These are phyloP conservation scores for Ceratocystis destructans DNA, from an alignment of 2,329 filamentous ascomycete species.

Conservation along the genomic window DNA sequence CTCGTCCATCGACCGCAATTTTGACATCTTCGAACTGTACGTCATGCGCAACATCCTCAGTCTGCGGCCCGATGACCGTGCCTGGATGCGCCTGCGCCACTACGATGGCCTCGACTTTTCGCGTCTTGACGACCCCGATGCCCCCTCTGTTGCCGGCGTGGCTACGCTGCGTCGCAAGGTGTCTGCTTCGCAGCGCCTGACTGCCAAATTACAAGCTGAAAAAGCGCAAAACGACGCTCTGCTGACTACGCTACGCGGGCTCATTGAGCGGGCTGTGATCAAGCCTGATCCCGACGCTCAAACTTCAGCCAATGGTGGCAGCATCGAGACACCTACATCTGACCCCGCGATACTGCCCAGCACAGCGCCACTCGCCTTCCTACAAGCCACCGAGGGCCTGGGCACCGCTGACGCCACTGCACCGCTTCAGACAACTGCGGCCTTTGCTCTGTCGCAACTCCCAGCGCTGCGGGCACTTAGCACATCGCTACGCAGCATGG, in stretches of 20 bases:
- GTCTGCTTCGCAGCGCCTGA: constrained; percentile 64
- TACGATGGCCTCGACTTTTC: constrained; percentile 55
- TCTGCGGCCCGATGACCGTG: constrained; percentile 52
- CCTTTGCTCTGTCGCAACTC: constrained; percentile 71
- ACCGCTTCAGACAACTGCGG: constrained; percentile 55
- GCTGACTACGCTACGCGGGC: constrained; percentile 45
- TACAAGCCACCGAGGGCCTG: constrained; percentile 40
- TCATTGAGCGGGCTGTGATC: constrained; percentile 19
- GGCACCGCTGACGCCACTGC: constrained; percentile 37
- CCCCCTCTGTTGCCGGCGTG: constrained; percentile 52
- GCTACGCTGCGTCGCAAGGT: constrained; percentile 59
- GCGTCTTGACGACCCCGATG: constrained; percentile 7
- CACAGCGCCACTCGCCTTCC: constrained; percentile 39
- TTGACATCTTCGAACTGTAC: constrained; percentile 81
- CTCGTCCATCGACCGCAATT: constrained; percentile 69
- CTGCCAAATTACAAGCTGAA: constrained; percentile 55
- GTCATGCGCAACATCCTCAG: constrained; percentile 73
- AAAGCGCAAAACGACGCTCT: constrained; percentile 57
- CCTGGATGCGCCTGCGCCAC: constrained; percentile 71
- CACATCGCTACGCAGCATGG: constrained; percentile 45
- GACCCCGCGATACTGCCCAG: not conserved
- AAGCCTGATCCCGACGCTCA: constrained; percentile 23
- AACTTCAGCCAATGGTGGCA: constrained; percentile 12
- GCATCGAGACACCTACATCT: not conserved
- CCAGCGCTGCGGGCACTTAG: constrained; percentile 60